These are phyloP conservation scores for Colletotrichum sp. DNA, from an alignment of 2,329 filamentous ascomycete genomes.

Conservation along the genomic window DNA sequence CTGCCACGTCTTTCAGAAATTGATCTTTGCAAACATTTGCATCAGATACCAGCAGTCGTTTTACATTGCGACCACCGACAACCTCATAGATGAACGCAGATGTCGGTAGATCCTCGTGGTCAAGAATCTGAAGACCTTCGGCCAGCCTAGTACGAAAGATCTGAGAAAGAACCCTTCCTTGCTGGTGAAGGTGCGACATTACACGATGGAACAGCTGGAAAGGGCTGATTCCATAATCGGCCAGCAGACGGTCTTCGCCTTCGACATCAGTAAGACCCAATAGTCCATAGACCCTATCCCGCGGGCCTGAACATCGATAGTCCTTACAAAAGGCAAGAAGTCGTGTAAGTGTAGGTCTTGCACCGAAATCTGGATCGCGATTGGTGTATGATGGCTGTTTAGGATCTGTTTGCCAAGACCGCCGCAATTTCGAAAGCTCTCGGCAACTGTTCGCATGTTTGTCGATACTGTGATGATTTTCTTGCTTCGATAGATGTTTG, in stretches of 20 bases:
- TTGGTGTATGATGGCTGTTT: background rate
- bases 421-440: background rate
- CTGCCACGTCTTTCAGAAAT: background rate
- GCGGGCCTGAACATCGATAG: conserved; percentile 19
- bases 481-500: background rate
- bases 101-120: background rate
- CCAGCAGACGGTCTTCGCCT: background rate
- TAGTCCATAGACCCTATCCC: conserved; percentile 29
- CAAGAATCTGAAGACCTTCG: background rate
- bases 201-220: conserved; percentile 4
- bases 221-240: background rate
- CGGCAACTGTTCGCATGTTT: background rate
- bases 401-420: background rate
- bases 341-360: conserved; percentile 20
- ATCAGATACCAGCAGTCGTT: background rate
- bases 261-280: conserved; percentile 20
- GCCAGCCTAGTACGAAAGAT: background rate
- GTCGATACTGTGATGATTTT: background rate
- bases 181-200: background rate
- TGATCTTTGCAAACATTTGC: background rate
- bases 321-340: conserved; percentile 23
- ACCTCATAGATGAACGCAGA: conserved; percentile 1
- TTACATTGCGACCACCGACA: background rate
- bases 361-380: conserved; percentile 6
- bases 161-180: background rate